Evolutionary conservation across 2,329 filamentous ascomycete species (phyloP).

Genomic region (Sclerotinia subarctica): DNA sequence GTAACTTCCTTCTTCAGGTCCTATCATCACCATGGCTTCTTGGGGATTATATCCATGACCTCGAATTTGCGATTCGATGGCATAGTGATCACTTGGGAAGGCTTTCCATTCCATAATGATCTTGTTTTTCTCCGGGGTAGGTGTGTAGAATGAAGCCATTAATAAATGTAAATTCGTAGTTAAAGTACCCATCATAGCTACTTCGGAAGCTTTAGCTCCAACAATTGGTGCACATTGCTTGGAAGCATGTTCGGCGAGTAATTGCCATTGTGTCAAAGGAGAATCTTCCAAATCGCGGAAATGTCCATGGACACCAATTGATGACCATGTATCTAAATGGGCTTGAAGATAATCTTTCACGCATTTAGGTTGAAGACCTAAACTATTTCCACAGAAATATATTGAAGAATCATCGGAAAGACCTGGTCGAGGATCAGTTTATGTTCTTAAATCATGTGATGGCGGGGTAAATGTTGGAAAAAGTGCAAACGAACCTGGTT

Average conservation of each 20-base stretch:
- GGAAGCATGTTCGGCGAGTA: constrained; percentile 73
- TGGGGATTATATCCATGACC: constrained; percentile 47
- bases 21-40: constrained; percentile 70
- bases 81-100: constrained; percentile 77
- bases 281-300: constrained; percentile 68
- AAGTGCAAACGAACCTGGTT: constrained; percentile 18
- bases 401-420: constrained; percentile 49
- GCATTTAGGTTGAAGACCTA: constrained; percentile 76
- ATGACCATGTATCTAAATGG: constrained; percentile 80
- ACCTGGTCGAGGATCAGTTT: constrained; percentile 5
- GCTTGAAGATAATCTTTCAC: constrained; percentile 63
- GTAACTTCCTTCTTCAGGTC: constrained; percentile 55
- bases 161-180: constrained; percentile 68
- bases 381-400: constrained; percentile 88
- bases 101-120: constrained; percentile 76
- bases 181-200: constrained; percentile 85
- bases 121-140: constrained; percentile 58
- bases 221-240: constrained; percentile 69
- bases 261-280: constrained; percentile 68
- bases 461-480: constrained; percentile 24
- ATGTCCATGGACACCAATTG: constrained; percentile 80
- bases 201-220: constrained; percentile 68
- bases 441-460: background rate
- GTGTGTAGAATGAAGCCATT: constrained; percentile 68
- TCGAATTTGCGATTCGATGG: constrained; percentile 20